Evolutionary conservation across 371 early-diverging fungal species (phyloP), one percentile per base, ranked within the genome.

Genomic region (Parasitella parasitica): DNA sequence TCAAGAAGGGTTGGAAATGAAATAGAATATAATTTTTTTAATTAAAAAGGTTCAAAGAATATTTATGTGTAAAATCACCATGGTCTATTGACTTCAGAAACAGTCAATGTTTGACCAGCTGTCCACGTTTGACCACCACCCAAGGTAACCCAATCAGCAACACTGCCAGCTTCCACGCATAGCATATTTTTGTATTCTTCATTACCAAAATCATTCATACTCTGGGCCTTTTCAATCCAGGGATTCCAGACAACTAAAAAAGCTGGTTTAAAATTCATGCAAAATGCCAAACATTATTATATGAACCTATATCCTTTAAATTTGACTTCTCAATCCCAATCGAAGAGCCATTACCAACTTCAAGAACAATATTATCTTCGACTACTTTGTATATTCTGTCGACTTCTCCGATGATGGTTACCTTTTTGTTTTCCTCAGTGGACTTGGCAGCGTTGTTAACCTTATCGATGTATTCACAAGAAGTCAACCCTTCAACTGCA

Each of bases 241-340:
- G 96, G 96, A 66, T 98, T 98, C 98, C 98, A 98, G 32, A 98
- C 91, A 49, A 97, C 97, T 82, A 78, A 55, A n/a, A n/a, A n/a
- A n/a, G n/a, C n/a, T n/a, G n/a, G n/a, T 18, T 3, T 6, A 48
- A 46, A 28, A 36, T 41, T 41, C 18, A 53, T 48, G 16, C 56
- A 53, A 35, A 36, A 15, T 56, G 24, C 18, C 35, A 50, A 50
- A 52, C 28, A 7, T 7, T 0, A 0, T 22, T 11, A n/a, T 61
- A 71, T 78, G n/a, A n/a, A 85, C 87, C 90, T 63, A 88, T 82
- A 71, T 94, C 93, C 39, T 83, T 84, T 54, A 91, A 80, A 56
- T 83, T 81, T 24, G 61, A 71, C 54, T 89, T 87, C 58, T 80
- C 74, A 54, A 94, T 64, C 11, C 61, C 55, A 24, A 83, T 60